Conservation (phyloP, 2,329 filamentous ascomycete species). For the Dothideomycetes sp. region DNA sequence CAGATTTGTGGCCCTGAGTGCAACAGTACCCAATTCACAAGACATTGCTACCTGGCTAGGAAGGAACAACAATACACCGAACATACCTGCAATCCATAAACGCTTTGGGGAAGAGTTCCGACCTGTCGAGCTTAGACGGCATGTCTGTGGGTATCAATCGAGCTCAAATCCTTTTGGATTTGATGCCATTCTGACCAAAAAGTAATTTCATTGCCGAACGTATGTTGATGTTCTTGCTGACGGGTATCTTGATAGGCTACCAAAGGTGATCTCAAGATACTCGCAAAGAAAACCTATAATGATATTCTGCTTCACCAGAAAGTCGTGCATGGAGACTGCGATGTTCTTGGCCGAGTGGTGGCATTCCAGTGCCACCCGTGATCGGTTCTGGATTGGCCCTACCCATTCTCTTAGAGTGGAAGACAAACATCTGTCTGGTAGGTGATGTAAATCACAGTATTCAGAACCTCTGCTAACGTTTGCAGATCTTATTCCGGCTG, state of each 20-base stretch:
- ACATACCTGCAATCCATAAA: slow-evolving; percentile 57
- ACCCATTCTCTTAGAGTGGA: slow-evolving; percentile 41
- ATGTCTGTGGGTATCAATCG: slow-evolving; percentile 62
- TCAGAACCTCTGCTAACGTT: slow-evolving; percentile 6
- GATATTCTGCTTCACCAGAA: slow-evolving; percentile 72
- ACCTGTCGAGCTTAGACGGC: slow-evolving; percentile 66
- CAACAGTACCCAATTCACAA: slow-evolving; percentile 72
- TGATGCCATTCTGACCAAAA: slow-evolving; percentile 58
- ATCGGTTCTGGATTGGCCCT: slow-evolving; percentile 57
- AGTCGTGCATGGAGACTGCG: slow-evolving; percentile 60
- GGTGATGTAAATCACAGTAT: slow-evolving; percentile 20
- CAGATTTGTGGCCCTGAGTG: slow-evolving; percentile 72
- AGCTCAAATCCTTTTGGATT: slow-evolving; percentile 66
- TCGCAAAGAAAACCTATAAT: slow-evolving; percentile 66
- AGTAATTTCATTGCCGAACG: slow-evolving; percentile 28
- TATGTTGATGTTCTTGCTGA: neutral
- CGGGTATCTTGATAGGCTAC: slow-evolving; percentile 42
- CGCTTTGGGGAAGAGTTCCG: slow-evolving; percentile 72
- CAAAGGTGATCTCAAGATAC: slow-evolving; percentile 57
- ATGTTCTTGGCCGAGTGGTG: slow-evolving; percentile 59
- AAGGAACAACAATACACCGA: slow-evolving; percentile 48
- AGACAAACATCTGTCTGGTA: slow-evolving; percentile 52
- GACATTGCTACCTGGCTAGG: slow-evolving; percentile 78
- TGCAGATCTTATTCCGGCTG: slow-evolving; percentile 40
- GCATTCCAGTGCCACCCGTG: slow-evolving; percentile 39